A percentile compares a stretch with the other conserved stretches of the same genome.
These are phyloP conservation scores for Ascochyta rabiei DNA, from an alignment of 2,329 filamentous ascomycete genomes.

Conservation along the genomic window DNA sequence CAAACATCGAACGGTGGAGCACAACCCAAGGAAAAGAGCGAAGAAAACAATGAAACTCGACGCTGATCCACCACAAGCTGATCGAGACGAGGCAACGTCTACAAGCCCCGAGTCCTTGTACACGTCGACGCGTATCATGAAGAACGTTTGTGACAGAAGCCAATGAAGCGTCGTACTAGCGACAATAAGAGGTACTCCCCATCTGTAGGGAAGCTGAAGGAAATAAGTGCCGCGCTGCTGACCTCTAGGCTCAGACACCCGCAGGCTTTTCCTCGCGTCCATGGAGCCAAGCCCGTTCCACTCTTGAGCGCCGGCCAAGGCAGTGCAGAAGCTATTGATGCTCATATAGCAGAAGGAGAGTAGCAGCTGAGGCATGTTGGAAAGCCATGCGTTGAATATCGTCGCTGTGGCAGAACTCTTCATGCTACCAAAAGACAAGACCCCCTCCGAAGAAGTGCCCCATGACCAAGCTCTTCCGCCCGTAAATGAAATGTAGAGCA, in stretches of 20 bases:
- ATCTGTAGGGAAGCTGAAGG: constrained; percentile 49
- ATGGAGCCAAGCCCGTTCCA: constrained; percentile 52
- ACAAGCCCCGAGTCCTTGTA: neutral
- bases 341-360: constrained; percentile 55
- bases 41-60: no score
- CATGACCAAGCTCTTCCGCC: no score
- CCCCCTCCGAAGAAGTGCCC: no score
- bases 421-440: no score
- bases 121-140: constrained; percentile 41
- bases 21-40: no score
- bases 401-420: neutral
- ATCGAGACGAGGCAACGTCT: neutral
- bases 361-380: constrained; percentile 57
- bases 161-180: constrained; percentile 48
- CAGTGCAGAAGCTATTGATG: constrained; percentile 55
- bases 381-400: constrained; percentile 42
- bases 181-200: constrained; percentile 46
- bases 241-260: constrained; percentile 42
- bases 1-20: no score
- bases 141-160: constrained; percentile 54
- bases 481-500: no score
- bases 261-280: constrained; percentile 42
- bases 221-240: constrained; percentile 51
- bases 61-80: no score
- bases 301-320: constrained; percentile 55